These are phyloP conservation scores for Suhomyces prunicola DNA, from an alignment of 805 yeast genomes.

Conservation along the genomic window DNA sequence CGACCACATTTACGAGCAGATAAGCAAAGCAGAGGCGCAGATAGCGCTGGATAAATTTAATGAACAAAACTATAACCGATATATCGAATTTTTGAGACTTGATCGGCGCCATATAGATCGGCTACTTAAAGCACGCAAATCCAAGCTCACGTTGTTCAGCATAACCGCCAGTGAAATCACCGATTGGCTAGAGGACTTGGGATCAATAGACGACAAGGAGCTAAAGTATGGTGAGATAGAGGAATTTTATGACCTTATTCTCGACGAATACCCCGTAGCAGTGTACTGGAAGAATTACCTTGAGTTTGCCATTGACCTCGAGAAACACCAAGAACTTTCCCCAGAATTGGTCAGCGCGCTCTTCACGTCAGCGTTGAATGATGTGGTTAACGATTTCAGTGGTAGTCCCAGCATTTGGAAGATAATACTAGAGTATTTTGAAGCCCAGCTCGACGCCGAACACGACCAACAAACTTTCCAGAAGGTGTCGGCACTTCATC, in stretches of 20 bases:
- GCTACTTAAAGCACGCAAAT: not conserved
- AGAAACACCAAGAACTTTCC: not conserved
- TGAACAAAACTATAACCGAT: not conserved
- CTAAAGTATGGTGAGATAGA: conserved; percentile 4
- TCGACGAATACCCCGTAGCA: conserved; percentile 20
- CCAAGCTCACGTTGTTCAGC: conserved; percentile 2
- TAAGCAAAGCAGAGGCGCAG: not conserved
- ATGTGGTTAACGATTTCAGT: conserved; percentile 23
- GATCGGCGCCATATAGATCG: not conserved
- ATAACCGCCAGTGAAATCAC: conserved; percentile 10
- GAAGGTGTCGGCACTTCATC: conserved; percentile 18
- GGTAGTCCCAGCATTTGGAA: conserved; percentile 21
- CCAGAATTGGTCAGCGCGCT: conserved; percentile 5
- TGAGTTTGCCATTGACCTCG: conserved; percentile 8
- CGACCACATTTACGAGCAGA: not conserved
- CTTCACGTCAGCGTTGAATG: conserved; percentile 18
- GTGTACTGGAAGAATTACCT: conserved; percentile 21
- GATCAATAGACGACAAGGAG: conserved; percentile 8
- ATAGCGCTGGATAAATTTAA: not conserved
- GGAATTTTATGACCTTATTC: conserved; percentile 14
- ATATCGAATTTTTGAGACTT: not conserved
- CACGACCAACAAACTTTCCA: conserved; percentile 11
- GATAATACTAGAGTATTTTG: conserved; percentile 7
- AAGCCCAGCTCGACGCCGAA: conserved; percentile 6
- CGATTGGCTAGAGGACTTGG: conserved; percentile 19